Conservation (phyloP, 345 rosid genomes). For the Ceriops tagal region DNA sequence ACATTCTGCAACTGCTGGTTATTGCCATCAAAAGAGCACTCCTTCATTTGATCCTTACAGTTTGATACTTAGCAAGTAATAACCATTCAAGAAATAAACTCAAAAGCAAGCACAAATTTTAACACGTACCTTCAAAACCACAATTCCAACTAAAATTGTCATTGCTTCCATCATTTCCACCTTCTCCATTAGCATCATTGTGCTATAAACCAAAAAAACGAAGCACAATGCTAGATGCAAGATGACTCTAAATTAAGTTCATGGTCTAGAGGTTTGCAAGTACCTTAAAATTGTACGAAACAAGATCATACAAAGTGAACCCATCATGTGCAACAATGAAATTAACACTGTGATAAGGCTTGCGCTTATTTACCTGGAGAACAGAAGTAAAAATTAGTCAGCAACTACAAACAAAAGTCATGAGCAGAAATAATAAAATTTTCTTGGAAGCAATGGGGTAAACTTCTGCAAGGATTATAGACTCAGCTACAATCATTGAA, state of each 20-base stretch:
- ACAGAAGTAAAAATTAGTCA: constrained; percentile 5
- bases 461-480: not conserved
- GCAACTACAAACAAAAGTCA: not conserved
- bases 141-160: constrained; percentile 96
- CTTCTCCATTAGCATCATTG: constrained; percentile 96
- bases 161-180: constrained; percentile 90
- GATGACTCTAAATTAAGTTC: constrained; percentile 9
- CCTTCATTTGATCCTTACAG: not conserved
- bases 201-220: constrained; percentile 51
- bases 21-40: not conserved
- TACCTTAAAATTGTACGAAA: constrained; percentile 85
- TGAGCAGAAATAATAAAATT: not conserved
- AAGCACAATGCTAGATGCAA: constrained; percentile 1
- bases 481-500: not conserved
- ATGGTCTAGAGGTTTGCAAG: constrained; percentile 10
- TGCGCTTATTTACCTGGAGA: constrained; percentile 72
- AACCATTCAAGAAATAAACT: not conserved
- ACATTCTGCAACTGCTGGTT: not conserved
- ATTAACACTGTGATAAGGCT: constrained; percentile 84
- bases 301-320: constrained; percentile 81
- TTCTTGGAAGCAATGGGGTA: not conserved
- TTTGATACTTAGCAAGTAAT: not conserved
- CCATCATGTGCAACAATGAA: constrained; percentile 92
- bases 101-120: constrained; percentile 3
- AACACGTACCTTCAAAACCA: constrained; percentile 75